Evolutionary conservation across 805 yeast genomes (phyloP).

Genomic region (Metschnikowia corniflorae): DNA sequence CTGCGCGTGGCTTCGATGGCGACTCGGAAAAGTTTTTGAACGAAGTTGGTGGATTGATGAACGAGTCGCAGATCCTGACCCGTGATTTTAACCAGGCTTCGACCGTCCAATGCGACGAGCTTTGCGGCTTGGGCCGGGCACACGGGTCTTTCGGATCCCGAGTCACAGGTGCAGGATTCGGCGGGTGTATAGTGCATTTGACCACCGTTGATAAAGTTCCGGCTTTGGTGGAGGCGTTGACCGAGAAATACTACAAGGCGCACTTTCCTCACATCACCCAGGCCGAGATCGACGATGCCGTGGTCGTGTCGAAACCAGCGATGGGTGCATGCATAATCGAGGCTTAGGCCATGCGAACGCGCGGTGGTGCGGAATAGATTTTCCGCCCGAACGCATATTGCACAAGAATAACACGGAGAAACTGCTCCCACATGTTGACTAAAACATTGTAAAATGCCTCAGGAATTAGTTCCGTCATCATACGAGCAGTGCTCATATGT

Average conservation of each 20-base stretch:
- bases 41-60: constrained; percentile 53
- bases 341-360: not conserved
- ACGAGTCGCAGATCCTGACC: constrained; percentile 56
- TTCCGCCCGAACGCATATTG: too few species aligned
- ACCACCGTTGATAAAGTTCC: constrained; percentile 43
- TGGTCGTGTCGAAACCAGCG: constrained; percentile 54
- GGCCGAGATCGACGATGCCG: constrained; percentile 46
- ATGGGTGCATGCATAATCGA: constrained; percentile 42
- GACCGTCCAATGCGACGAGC: constrained; percentile 44
- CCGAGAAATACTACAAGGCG: constrained; percentile 47
- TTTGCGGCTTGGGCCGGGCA: constrained; percentile 50
- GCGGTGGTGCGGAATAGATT: too few species aligned
- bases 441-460: too few species aligned
- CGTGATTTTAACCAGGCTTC: constrained; percentile 50
- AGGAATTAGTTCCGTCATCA: too few species aligned
- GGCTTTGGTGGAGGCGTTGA: constrained; percentile 40
- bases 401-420: too few species aligned
- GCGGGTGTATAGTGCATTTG: constrained; percentile 69
- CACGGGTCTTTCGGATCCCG: constrained; percentile 65
- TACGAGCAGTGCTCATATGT: too few species aligned
- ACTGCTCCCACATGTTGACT: too few species aligned
- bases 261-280: constrained; percentile 47
- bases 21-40: constrained; percentile 33
- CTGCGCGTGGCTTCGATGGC: constrained; percentile 28
- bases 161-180: constrained; percentile 80